Evolutionary conservation across 176 grass and related monocot genomes (phyloP), one percentile per base, ranked within the genome.

Genomic region (Oryza brachyantha): DNA sequence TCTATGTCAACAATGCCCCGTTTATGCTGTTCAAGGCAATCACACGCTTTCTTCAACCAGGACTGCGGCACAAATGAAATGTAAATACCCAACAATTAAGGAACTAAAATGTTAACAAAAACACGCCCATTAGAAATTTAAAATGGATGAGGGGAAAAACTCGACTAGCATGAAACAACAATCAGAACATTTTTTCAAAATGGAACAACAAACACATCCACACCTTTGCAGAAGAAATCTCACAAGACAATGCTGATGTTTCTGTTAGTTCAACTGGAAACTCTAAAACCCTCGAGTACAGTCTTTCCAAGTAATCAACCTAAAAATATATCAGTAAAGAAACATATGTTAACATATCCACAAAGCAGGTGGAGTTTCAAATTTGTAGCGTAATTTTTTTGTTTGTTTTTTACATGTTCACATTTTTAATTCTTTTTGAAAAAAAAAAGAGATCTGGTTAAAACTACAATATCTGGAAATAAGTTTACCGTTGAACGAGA

Each of bases 151-250:
- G 10, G 32, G 60, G 63, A 19, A 5, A n/a, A n/a, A n/a, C n/a
- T 10, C 57, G 9, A 27, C 57, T 83, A 46, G 45, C 8, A 66
- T 50, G 73, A 32, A 83, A 72, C 35, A 57, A 72, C 82, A 24
- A 57, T 58, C 28, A 74, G 43, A 84, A 34, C 19, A 80, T 13
- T 21, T 50, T n/a, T n/a, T n/a, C n/a, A n/a, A n/a, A n/a, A n/a
- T n/a, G n/a, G n/a, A n/a, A n/a, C n/a, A n/a, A n/a, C n/a, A n/a
- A n/a, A n/a, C n/a, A n/a, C n/a, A n/a, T 28, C 31, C 22, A 79
- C 87, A 97, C 94, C 94, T 94, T 97, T 73, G 86, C 89, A 84
- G 76, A 90, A 88, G 94, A 88, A 64, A 97, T 81, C 72, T 86
- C 82, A 84, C 62, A 67, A 59, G 36, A 81, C 77, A 97, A 78